phyloP scores from a whole-genome alignment of 2,329 filamentous ascomycete species.

The Pseudocercospora ulei region DNA sequence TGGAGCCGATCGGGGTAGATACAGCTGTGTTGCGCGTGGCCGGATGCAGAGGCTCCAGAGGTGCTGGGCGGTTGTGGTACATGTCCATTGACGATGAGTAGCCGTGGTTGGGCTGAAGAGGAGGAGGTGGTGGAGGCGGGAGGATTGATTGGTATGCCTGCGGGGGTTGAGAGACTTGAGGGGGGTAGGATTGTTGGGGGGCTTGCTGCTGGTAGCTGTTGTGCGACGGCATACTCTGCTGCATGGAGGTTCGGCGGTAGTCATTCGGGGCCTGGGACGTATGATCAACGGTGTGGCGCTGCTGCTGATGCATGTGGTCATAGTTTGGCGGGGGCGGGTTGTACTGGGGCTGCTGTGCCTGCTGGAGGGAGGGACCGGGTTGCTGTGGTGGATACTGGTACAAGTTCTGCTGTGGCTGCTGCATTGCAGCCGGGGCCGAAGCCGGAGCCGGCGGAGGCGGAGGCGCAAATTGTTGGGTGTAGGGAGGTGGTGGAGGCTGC shows the following conservation, averaged over 20 bases:
- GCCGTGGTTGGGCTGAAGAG: constrained; percentile 17
- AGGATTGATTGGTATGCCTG: constrained; percentile 27
- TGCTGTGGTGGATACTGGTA: constrained; percentile 35
- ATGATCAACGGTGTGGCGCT: constrained; percentile 38
- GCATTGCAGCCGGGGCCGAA: too few species aligned
- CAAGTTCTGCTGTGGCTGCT: constrained; percentile 33
- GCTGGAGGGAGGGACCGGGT: constrained; percentile 31
- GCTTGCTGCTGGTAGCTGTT: constrained; percentile 31
- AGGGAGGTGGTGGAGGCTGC: constrained; percentile 30
- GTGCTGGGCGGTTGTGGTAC: constrained; percentile 20
- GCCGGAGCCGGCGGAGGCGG: constrained; percentile 24
- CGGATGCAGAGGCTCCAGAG: constrained; percentile 26
- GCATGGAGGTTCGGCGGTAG: constrained; percentile 38
- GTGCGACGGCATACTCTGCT: constrained; percentile 34
- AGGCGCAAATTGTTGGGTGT: constrained; percentile 24
- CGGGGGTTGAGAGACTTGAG: constrained; percentile 23
- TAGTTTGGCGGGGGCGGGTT: constrained; percentile 27
- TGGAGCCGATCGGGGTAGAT: constrained; percentile 20
- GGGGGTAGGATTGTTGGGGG: constrained; percentile 33
- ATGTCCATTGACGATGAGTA: constrained; percentile 23
- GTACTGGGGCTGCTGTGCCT: constrained; percentile 36
- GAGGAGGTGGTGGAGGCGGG: constrained; percentile 18
- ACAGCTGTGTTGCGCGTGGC: constrained; percentile 23
- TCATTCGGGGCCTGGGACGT: constrained; percentile 30
- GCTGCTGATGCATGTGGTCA: constrained; percentile 26